phyloP scores from a whole-genome alignment of 2,329 filamentous ascomycete species.

The Cytospora mali region DNA sequence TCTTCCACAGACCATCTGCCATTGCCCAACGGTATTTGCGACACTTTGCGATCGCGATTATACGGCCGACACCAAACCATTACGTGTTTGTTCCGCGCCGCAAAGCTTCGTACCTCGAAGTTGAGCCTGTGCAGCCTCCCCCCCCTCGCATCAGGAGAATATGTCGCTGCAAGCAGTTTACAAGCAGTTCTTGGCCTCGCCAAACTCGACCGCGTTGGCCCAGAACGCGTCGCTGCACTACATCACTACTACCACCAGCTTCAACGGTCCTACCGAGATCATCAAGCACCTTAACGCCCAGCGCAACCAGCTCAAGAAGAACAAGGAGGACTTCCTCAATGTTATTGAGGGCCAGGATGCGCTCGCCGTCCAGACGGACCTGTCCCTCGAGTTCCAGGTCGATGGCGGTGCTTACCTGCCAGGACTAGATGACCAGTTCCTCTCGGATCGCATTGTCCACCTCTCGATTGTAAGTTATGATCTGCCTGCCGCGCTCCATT shows the following conservation, averaged over 20 bases:
- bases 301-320: slow-evolving; percentile 77
- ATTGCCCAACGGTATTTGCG: not conserved
- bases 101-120: not conserved
- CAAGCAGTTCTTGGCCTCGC: slow-evolving; percentile 71
- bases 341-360: slow-evolving; percentile 71
- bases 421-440: slow-evolving; percentile 89
- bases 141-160: slow-evolving; percentile 18
- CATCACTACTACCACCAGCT: slow-evolving; percentile 80
- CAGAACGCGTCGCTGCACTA: slow-evolving; percentile 77
- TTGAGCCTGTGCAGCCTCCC: too few relatives aligned
- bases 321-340: slow-evolving; percentile 75
- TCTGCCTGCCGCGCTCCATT: not conserved
- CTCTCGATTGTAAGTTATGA: slow-evolving; percentile 73
- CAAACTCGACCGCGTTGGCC: slow-evolving; percentile 64
- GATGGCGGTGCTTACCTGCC: slow-evolving; percentile 87
- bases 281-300: slow-evolving; percentile 78
- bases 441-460: slow-evolving; percentile 77
- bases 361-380: slow-evolving; percentile 78
- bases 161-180: slow-evolving; percentile 62
- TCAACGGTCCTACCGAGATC: slow-evolving; percentile 73
- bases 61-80: not conserved
- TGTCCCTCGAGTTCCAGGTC: slow-evolving; percentile 76
- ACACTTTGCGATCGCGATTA: not conserved
- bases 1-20: not conserved
- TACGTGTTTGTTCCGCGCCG: not conserved